These are phyloP conservation scores for Tylopilus sp. DNA, from an alignment of 768 basidiomycete species.

Conservation along the genomic window DNA sequence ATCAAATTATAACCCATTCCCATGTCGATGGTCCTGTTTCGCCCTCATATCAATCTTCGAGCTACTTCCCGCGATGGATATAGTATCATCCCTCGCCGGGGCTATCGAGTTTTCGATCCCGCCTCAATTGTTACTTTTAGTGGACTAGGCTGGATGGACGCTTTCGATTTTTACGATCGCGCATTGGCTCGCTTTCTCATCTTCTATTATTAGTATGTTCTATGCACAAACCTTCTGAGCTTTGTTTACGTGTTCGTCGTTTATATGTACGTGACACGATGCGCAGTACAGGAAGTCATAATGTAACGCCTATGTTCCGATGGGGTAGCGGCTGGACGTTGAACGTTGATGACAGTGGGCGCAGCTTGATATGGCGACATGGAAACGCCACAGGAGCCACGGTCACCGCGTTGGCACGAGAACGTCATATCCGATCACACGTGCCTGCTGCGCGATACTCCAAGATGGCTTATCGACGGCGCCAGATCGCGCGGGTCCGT, in stretches of 20 bases:
- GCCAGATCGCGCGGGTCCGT: no score
- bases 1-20: constrained; percentile 3
- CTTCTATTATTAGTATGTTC: background rate
- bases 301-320: background rate
- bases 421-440: no score
- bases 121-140: background rate
- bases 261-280: background rate
- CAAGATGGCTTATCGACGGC: no score
- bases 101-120: background rate
- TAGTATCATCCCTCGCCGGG: background rate
- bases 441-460: no score
- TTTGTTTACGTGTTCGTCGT: background rate
- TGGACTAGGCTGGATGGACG: no score
- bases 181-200: background rate
- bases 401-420: no score
- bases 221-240: background rate
- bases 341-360: no score
- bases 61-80: constrained; percentile 1
- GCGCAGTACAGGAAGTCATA: background rate
- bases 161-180: background rate
- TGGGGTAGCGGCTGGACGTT: no score
- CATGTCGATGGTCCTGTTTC: background rate
- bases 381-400: background rate
- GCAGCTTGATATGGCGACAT: background rate
- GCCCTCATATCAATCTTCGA: background rate